A percentile compares a stretch with the other conserved stretches of the same genome.
These are phyloP conservation scores for Penicillium aurantiogriseum DNA, from an alignment of 2,329 filamentous ascomycete species.

Conservation along the genomic window DNA sequence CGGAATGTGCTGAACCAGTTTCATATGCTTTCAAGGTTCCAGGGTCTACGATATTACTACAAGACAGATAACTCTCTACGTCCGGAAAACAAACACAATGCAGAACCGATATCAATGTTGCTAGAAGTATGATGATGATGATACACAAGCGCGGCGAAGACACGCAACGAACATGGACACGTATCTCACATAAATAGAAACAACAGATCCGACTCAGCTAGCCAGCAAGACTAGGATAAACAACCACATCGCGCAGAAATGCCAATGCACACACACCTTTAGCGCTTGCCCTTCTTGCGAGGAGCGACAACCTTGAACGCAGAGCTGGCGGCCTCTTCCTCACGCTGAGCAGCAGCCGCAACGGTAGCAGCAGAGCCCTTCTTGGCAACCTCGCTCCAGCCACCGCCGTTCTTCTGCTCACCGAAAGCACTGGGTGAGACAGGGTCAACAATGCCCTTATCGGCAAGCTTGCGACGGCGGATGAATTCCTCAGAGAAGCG, in stretches of 20 bases:
- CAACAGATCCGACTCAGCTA: not conserved
- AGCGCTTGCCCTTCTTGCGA: slow-evolving; percentile 86
- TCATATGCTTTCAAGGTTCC: not conserved
- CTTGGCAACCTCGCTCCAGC: slow-evolving; percentile 98
- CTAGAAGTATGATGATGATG: not conserved
- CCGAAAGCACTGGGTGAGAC: slow-evolving; percentile 54
- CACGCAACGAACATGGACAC: not conserved
- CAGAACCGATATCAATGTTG: not conserved
- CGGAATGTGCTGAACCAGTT: not conserved
- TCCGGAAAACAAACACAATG: not conserved
- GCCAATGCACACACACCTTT: slow-evolving; percentile 36
- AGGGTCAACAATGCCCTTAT: slow-evolving; percentile 79
- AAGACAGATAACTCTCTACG: not conserved
- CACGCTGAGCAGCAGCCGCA: slow-evolving; percentile 46
- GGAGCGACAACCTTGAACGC: slow-evolving; percentile 87
- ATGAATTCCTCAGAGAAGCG: slow-evolving; percentile 95
- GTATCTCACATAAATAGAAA: slow-evolving; percentile 6
- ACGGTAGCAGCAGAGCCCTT: slow-evolving; percentile 59
- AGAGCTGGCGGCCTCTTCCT: slow-evolving; percentile 48
- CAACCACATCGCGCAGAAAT: slow-evolving; percentile 10
- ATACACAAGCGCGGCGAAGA: not conserved
- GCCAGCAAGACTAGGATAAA: not conserved
- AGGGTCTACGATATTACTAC: not conserved
- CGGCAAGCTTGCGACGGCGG: slow-evolving; percentile 85
- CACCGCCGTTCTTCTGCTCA: slow-evolving; percentile 58